These are phyloP conservation scores for Setomelanomma holmii DNA, from an alignment of 2,329 filamentous ascomycete genomes.

Conservation along the genomic window DNA sequence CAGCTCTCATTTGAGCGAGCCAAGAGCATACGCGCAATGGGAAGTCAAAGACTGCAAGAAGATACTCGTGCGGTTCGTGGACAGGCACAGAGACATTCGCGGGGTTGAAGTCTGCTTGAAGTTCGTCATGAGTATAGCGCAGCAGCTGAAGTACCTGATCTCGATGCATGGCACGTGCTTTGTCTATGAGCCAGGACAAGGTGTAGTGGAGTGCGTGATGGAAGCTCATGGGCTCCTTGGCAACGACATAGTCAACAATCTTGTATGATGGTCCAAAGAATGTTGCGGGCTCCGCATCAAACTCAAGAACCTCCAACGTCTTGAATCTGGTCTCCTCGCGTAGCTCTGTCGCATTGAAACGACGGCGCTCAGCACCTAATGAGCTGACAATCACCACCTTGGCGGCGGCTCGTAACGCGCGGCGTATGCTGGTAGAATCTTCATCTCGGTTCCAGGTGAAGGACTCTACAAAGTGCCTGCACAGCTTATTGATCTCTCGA, in stretches of 20 bases:
- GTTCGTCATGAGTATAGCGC: conserved; percentile 73
- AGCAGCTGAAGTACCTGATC: conserved; percentile 73
- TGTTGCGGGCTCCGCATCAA: conserved; percentile 60
- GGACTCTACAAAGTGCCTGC: conserved; percentile 84
- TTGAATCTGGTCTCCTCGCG: conserved; percentile 88
- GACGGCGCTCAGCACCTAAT: conserved; percentile 82
- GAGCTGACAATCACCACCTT: conserved; percentile 89
- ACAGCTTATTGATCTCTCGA: conserved; percentile 91
- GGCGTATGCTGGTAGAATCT: conserved; percentile 70
- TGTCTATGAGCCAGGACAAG: conserved; percentile 93
- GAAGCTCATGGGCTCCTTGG: conserved; percentile 92
- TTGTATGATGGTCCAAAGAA: conserved; percentile 59
- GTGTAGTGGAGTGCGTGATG: conserved; percentile 97
- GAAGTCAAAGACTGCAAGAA: conserved; percentile 90
- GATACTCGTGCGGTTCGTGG: conserved; percentile 74
- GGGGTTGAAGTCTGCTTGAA: conserved; percentile 67
- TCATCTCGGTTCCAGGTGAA: conserved; percentile 75
- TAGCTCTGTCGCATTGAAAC: conserved; percentile 87
- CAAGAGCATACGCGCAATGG: conserved; percentile 93
- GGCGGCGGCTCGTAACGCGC: conserved; percentile 75
- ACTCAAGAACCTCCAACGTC: conserved; percentile 77
- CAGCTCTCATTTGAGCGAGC: conserved; percentile 97
- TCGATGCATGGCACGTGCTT: conserved; percentile 75
- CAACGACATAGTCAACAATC: conserved; percentile 81
- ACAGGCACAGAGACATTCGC: conserved; percentile 67